Evolutionary conservation across 2,329 filamentous ascomycete genomes (phyloP).

Genomic region (Fusarium anthophilum): DNA sequence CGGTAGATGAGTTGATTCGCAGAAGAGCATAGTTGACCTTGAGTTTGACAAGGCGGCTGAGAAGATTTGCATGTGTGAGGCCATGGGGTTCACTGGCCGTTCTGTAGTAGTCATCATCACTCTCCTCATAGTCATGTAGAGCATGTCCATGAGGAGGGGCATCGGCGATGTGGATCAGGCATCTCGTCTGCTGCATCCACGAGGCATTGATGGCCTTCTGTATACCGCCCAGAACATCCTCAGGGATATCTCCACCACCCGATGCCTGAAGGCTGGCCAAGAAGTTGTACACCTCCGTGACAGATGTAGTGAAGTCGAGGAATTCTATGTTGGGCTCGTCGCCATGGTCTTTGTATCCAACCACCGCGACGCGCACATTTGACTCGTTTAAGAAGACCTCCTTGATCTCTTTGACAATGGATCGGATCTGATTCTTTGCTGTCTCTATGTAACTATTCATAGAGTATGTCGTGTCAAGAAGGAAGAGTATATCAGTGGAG

Average conservation of each 20-base stretch:
- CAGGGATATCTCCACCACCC: constrained; percentile 47
- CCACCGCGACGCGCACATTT: constrained; percentile 48
- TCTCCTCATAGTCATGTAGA: not conserved
- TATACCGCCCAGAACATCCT: constrained; percentile 51
- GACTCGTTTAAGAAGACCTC: constrained; percentile 48
- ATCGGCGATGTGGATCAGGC: constrained; percentile 29
- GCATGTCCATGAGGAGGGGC: constrained; percentile 20
- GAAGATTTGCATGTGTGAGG: not conserved
- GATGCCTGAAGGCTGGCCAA: not conserved
- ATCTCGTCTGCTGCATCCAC: constrained; percentile 48
- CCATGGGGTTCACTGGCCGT: not conserved
- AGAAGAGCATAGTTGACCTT: constrained; percentile 21
- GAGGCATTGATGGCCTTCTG: constrained; percentile 43
- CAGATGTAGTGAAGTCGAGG: constrained; percentile 14
- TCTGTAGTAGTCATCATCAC: constrained; percentile 4
- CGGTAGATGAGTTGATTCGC: not conserved
- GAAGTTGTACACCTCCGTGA: not conserved
- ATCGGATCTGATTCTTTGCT: constrained; percentile 44
- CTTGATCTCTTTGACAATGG: constrained; percentile 44
- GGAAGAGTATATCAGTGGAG: constrained; percentile 50
- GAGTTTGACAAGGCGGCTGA: not conserved
- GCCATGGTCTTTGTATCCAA: constrained; percentile 50
- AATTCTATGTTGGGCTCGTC: constrained; percentile 13
- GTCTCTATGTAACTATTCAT: constrained; percentile 47
- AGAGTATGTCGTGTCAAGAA: constrained; percentile 50